Conservation (phyloP, 257 asterid genomes). For the Oldenlandia corymbosa region DNA sequence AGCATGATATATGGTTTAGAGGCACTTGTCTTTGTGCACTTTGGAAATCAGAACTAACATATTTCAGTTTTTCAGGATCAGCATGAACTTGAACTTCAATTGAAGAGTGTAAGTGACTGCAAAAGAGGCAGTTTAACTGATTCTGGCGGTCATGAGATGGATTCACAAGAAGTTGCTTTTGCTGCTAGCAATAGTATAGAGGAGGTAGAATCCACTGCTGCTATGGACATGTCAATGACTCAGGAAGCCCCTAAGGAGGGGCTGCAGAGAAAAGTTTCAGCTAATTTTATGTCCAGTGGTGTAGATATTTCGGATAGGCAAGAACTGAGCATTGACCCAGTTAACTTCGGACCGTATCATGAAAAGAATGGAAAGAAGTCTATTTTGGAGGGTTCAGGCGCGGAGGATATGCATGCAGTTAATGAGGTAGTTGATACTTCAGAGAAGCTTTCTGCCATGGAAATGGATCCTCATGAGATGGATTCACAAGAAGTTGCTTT, state of each 20-base stretch:
- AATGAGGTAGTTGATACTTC: background rate
- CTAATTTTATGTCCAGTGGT: background rate
- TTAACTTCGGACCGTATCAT: background rate
- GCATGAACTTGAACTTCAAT: background rate
- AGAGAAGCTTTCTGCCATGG: background rate
- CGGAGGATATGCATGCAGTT: background rate
- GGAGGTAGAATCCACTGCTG: background rate
- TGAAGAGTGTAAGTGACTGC: background rate
- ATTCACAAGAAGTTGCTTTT: background rate
- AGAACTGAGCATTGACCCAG: background rate
- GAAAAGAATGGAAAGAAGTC: background rate
- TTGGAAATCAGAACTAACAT: background rate
- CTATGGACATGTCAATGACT: background rate
- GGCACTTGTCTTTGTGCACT: background rate
- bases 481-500: background rate
- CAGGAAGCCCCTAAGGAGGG: background rate
- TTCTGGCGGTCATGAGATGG: constrained; percentile 2
- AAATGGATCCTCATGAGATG: too few relatives aligned
- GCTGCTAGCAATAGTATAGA: background rate
- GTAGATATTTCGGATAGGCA: background rate
- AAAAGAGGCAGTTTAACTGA: background rate
- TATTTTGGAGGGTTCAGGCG: background rate
- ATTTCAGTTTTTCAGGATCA: constrained; percentile 1
- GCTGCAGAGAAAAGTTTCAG: background rate
- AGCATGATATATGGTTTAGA: background rate